Conservation (phyloP, 2,329 filamentous ascomycete genomes). For the Myriosclerotinia duriaeana region DNA sequence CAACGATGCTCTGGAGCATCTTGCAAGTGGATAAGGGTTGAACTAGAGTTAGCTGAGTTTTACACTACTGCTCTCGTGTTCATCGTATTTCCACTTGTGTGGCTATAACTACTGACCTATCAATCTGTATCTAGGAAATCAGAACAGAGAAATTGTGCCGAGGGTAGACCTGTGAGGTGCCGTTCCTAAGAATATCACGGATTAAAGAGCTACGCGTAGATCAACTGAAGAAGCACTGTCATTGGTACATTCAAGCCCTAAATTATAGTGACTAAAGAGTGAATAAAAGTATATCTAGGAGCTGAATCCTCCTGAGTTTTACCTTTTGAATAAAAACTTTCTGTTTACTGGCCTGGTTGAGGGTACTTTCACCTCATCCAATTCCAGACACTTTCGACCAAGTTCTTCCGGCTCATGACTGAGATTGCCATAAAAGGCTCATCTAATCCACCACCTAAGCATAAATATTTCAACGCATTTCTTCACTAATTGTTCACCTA, state of each 20-base stretch:
- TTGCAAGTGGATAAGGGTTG: neutral
- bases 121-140: neutral
- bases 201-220: neutral
- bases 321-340: neutral
- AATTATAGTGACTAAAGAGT: neutral
- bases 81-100: fast-evolving
- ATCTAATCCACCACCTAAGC: too few relatives aligned
- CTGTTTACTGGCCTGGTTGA: neutral
- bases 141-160: neutral
- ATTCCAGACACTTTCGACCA: too few relatives aligned
- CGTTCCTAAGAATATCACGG: neutral
- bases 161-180: neutral
- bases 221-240: fast-evolving
- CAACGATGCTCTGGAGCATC: neutral
- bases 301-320: neutral
- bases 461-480: neutral
- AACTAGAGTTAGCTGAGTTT: neutral
- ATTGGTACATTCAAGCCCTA: neutral
- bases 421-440: neutral
- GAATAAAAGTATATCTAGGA: neutral
- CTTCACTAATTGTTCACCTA: neutral
- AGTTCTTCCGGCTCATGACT: too few relatives aligned
- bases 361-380: neutral
- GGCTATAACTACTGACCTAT: too few relatives aligned
- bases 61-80: neutral